Percentiles rank a stretch among this genome's conserved stretches.
Evolutionary conservation across 352 stramenopile species (phyloP).

Genomic region (Pythium apleroticum): DNA sequence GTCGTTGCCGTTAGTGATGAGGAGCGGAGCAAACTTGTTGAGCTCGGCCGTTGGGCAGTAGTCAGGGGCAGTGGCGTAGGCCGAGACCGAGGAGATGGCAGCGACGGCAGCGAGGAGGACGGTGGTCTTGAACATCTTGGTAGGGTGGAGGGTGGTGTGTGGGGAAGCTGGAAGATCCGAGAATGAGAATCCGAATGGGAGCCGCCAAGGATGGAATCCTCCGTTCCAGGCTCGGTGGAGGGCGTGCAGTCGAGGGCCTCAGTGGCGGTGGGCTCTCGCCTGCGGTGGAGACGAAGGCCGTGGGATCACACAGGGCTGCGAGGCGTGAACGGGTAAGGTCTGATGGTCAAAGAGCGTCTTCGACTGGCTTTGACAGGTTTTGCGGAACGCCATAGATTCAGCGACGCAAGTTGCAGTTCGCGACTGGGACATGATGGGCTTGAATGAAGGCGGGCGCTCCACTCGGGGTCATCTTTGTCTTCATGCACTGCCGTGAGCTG

Average conservation of each 20-base stretch:
- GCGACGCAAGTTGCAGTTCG: neutral
- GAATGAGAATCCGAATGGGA: constrained; percentile 7
- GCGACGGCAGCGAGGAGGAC: constrained; percentile 20
- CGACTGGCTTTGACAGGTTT: neutral
- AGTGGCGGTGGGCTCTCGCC: neutral
- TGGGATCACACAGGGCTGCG: neutral
- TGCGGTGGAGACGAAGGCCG: too few species aligned
- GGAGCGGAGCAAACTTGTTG: constrained; percentile 20
- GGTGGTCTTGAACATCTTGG: constrained; percentile 27
- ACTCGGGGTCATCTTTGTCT: too few species aligned
- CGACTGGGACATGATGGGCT: neutral
- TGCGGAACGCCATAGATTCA: neutral
- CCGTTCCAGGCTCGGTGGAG: neutral
- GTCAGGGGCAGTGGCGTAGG: constrained; percentile 13
- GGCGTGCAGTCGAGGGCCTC: neutral
- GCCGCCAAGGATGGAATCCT: too few species aligned
- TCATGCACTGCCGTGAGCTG: too few species aligned
- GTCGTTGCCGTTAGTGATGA: constrained; percentile 14
- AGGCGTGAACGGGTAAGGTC: neutral
- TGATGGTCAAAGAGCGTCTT: neutral
- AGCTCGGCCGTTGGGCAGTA: constrained; percentile 21
- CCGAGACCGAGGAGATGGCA: constrained; percentile 13
- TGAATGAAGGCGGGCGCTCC: too few species aligned
- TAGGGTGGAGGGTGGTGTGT: neutral
- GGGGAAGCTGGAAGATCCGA: constrained; percentile 24